Evolutionary conservation across 1,139 yeast species (phyloP).

Genomic region (Scheffersomyces stambukii): DNA sequence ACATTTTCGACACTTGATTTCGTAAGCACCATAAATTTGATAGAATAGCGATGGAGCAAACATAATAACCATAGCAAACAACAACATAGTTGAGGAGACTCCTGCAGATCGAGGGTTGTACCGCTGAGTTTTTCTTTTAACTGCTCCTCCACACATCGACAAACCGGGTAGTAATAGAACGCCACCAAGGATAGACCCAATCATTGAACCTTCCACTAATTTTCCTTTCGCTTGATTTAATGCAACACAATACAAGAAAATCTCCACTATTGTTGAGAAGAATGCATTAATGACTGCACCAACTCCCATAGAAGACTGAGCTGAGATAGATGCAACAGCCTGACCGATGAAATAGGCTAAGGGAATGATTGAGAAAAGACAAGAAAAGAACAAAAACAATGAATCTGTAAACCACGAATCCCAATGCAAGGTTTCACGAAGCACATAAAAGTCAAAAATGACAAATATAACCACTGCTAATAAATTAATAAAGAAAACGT

Average conservation of each 20-base stretch:
- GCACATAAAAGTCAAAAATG: slow-evolving; percentile 68
- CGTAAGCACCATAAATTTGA: slow-evolving; percentile 87
- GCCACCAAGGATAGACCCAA: slow-evolving; percentile 92
- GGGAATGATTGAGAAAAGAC: slow-evolving; percentile 84
- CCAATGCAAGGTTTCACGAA: slow-evolving; percentile 50
- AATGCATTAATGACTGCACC: slow-evolving; percentile 99
- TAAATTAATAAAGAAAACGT: slow-evolving; percentile 84
- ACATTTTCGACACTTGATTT: slow-evolving; percentile 62
- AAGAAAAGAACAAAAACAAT: slow-evolving; percentile 62
- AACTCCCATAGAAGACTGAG: slow-evolving; percentile 98
- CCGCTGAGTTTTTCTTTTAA: slow-evolving; percentile 85
- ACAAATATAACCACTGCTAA: slow-evolving; percentile 78
- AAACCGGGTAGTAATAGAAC: slow-evolving; percentile 87
- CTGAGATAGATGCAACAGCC: slow-evolving; percentile 97
- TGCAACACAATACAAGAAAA: slow-evolving; percentile 89
- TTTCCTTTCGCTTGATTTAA: slow-evolving; percentile 79
- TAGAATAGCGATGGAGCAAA: slow-evolving; percentile 90
- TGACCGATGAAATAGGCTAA: slow-evolving; percentile 96
- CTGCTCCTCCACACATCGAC: slow-evolving; percentile 96
- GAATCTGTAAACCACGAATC: slow-evolving; percentile 55
- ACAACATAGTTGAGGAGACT: slow-evolving; percentile 91
- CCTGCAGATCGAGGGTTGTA: slow-evolving; percentile 97
- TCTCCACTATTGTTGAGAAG: slow-evolving; percentile 93
- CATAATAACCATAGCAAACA: slow-evolving; percentile 88
- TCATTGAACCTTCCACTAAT: slow-evolving; percentile 95